phyloP scores from a whole-genome alignment of 2,329 filamentous ascomycete genomes.

The Pseudogymnoascus sp. region DNA sequence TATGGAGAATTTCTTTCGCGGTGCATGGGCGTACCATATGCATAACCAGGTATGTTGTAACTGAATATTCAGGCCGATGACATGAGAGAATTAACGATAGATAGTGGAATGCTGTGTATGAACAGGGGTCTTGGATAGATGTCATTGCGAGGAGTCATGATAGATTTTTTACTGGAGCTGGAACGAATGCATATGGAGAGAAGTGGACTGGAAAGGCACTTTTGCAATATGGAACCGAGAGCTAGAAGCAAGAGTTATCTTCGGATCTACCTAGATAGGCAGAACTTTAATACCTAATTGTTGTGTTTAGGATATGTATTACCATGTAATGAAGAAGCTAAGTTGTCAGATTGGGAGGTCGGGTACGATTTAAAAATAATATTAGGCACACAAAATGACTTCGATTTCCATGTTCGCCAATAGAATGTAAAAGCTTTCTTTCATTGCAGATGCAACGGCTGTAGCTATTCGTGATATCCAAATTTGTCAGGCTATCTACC shows the following conservation, averaged over 20 bases:
- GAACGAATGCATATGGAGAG: constrained; percentile 2
- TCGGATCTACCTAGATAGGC: neutral
- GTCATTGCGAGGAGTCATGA: neutral
- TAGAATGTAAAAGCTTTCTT: neutral
- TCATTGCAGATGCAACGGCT: neutral
- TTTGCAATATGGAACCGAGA: neutral
- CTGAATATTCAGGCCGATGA: neutral
- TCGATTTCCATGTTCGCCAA: neutral
- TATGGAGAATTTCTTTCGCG: neutral
- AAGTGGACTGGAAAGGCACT: neutral
- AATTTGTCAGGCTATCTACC: neutral
- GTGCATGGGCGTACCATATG: constrained; percentile 6
- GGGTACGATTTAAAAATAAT: neutral
- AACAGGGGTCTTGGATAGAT: constrained; percentile 2
- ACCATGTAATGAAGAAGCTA: neutral
- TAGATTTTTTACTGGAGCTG: neutral
- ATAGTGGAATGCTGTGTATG: constrained; percentile 1
- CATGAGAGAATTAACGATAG: neutral
- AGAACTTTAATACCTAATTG: neutral
- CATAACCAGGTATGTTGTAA: neutral
- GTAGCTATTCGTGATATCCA: neutral
- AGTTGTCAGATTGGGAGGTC: neutral
- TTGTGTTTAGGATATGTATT: neutral
- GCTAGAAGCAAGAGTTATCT: neutral
- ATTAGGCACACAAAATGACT: neutral